Percentiles rank a stretch among this genome's conserved stretches.
Evolutionary conservation across 2,329 filamentous ascomycete genomes (phyloP).

Genomic region (Tympanopsis confertula): DNA sequence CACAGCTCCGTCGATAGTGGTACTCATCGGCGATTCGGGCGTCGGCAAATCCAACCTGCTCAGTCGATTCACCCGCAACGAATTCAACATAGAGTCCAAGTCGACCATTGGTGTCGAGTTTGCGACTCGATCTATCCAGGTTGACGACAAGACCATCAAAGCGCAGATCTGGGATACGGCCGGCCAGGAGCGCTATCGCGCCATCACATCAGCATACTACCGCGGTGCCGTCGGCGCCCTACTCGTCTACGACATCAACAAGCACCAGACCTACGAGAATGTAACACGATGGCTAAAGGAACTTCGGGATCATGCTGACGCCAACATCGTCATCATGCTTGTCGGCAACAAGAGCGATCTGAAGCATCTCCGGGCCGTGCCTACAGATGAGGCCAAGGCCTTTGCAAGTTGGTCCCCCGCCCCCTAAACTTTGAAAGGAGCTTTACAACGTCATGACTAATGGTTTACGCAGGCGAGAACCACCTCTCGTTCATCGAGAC

Average conservation of each 20-base stretch:
- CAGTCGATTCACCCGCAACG: constrained; percentile 98
- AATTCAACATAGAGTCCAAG: constrained; percentile 99
- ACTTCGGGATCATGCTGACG: constrained; percentile 91
- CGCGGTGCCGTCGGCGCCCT: constrained; percentile 92
- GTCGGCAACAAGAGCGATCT: constrained; percentile 99
- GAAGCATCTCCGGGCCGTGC: constrained; percentile 90
- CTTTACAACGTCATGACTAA: too few relatives aligned
- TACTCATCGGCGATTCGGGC: constrained; percentile 97
- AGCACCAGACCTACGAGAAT: constrained; percentile 98
- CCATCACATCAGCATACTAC: constrained; percentile 98
- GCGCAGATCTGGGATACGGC: constrained; percentile 99
- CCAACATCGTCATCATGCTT: constrained; percentile 99
- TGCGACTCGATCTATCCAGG: constrained; percentile 94
- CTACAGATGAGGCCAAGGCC: constrained; percentile 92
- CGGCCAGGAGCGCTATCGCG: constrained; percentile 95
- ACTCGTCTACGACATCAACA: constrained; percentile 98
- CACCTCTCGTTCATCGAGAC: constrained; percentile 99
- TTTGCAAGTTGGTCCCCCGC: constrained; percentile 67
- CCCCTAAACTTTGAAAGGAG: constrained; percentile 6
- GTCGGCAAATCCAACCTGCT: constrained; percentile 99
- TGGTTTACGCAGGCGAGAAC: constrained; percentile 85
- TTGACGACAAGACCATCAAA: constrained; percentile 99
- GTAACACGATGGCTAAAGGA: constrained; percentile 99
- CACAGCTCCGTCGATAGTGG: constrained; percentile 46
- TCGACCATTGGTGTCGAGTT: constrained; percentile 99